Conservation (phyloP, 1,139 yeast species). For the Zygosaccharomyces pseudobailii region DNA sequence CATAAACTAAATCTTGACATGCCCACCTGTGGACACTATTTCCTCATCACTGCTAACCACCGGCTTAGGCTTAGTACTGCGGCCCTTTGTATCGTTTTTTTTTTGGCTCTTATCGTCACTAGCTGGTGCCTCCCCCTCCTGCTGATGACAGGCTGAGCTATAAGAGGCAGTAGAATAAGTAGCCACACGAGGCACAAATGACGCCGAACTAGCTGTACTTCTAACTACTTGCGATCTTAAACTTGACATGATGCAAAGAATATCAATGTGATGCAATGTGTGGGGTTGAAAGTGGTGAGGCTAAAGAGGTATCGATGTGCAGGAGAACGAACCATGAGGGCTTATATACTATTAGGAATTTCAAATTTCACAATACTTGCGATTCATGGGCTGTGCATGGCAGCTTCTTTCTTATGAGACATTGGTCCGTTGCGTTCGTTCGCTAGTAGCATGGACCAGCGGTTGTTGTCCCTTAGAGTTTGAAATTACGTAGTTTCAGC, state of each 20-base stretch:
- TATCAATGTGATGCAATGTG: not conserved
- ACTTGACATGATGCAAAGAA: not conserved
- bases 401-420: not conserved
- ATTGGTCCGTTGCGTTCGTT: not conserved
- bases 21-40: conserved; percentile 23
- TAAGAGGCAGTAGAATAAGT: not conserved
- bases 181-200: not conserved
- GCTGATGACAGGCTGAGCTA: not conserved
- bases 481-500: not conserved
- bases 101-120: not conserved
- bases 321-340: not conserved
- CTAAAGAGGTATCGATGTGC: not conserved
- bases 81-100: not conserved
- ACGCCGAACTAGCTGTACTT: not conserved
- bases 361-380: not conserved
- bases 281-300: not conserved
- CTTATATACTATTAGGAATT: no score
- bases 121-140: not conserved
- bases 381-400: not conserved
- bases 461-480: not conserved
- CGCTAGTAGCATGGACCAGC: not conserved
- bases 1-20: conserved; percentile 18
- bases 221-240: not conserved
- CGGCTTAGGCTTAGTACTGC: conserved; percentile 15
- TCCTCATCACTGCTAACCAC: conserved; percentile 26